A percentile compares a stretch with the other conserved stretches of the same genome.
These are phyloP conservation scores for Pichia cactophila DNA, from an alignment of 1,139 yeast species.

Conservation along the genomic window DNA sequence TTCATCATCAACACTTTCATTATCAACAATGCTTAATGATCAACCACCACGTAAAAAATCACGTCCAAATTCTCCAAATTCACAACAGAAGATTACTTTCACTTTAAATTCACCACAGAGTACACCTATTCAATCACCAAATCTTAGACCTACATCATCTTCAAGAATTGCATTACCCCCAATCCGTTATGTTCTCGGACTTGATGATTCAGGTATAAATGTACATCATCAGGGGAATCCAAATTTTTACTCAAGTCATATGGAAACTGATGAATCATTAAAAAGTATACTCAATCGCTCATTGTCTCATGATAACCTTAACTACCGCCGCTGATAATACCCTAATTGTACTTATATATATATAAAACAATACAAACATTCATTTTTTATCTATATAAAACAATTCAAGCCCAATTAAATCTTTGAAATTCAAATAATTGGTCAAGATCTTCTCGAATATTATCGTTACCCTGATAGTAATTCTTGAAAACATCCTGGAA, in stretches of 20 bases:
- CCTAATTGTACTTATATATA: neutral
- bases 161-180: conserved; percentile 14
- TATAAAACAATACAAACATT: too few species aligned
- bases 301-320: conserved; percentile 22
- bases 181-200: conserved; percentile 21
- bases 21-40: conserved; percentile 20
- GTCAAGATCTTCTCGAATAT: conserved; percentile 4
- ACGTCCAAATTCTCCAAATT: conserved; percentile 70
- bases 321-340: conserved; percentile 1
- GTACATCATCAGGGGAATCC: conserved; percentile 17
- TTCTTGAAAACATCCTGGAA: conserved; percentile 20
- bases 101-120: conserved; percentile 27
- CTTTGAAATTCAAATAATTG: conserved; percentile 8
- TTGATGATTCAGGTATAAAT: conserved; percentile 4
- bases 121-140: conserved; percentile 31
- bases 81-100: conserved; percentile 17
- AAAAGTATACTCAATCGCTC: conserved; percentile 24
- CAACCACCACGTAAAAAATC: conserved; percentile 40
- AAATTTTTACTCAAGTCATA: conserved; percentile 10
- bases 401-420: conserved; percentile 2
- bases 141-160: conserved; percentile 19
- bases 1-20: conserved; percentile 19
- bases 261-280: conserved; percentile 22
- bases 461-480: conserved; percentile 15
- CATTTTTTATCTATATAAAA: neutral